phyloP scores from a whole-genome alignment of 78 protist species.

The Tieghemostelium lacteum region DNA sequence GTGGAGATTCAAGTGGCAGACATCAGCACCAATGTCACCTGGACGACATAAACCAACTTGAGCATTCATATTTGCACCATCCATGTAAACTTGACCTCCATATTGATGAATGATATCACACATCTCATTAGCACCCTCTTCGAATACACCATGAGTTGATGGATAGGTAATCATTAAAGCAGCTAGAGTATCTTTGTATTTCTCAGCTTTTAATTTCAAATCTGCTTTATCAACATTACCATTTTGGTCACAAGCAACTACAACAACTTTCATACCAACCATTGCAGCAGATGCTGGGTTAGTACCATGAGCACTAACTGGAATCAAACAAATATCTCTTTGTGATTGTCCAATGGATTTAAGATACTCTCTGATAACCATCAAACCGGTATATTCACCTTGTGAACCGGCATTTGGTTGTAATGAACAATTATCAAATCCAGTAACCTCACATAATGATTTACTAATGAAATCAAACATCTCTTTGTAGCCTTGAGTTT shows the following conservation, averaged over 20 bases:
- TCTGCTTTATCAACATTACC: conserved; percentile 94
- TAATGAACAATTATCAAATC: conserved; percentile 90
- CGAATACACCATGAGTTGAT: conserved; percentile 98
- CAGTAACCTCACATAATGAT: conserved; percentile 89
- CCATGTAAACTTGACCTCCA: conserved; percentile 99
- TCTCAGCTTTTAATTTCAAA: conserved; percentile 81
- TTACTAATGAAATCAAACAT: conserved; percentile 73
- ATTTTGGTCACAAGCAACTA: conserved; percentile 80
- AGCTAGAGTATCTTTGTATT: conserved; percentile 92
- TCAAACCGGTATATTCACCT: conserved; percentile 98
- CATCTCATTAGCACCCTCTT: conserved; percentile 89
- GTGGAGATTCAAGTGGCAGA: conserved; percentile 98
- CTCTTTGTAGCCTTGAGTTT: conserved; percentile 83
- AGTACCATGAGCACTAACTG: conserved; percentile 99
- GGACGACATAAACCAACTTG: conserved; percentile 96
- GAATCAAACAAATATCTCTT: conserved; percentile 97
- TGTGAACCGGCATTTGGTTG: conserved; percentile 98
- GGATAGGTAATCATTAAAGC: conserved; percentile 98
- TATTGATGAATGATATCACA: conserved; percentile 87
- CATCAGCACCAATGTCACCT: conserved; percentile 98
- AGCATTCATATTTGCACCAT: conserved; percentile 99
- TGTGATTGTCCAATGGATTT: conserved; percentile 83
- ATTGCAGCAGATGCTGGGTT: conserved; percentile 98
- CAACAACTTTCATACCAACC: conserved; percentile 87
- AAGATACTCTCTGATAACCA: conserved; percentile 93